A percentile compares a stretch with the other conserved stretches of the same genome.
Evolutionary conservation across 2,329 filamentous ascomycete species (phyloP).

Genomic region (Aspergillus felis): DNA sequence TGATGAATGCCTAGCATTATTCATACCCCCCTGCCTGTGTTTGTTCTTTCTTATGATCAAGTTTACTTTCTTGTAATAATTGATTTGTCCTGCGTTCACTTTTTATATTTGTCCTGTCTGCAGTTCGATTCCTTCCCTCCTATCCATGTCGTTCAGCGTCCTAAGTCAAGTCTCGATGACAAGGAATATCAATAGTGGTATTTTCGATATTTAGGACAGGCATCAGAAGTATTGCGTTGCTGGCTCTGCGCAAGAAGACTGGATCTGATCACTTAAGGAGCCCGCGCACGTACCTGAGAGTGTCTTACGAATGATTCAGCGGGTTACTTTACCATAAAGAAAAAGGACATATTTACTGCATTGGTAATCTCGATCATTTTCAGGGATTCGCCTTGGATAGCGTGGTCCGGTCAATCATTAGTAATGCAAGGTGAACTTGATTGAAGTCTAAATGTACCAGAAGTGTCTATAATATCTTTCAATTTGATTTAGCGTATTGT

Average conservation of each 20-base stretch:
- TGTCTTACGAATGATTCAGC: no score
- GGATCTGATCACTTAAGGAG: background rate
- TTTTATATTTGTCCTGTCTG: background rate
- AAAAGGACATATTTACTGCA: background rate
- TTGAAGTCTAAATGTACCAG: background rate
- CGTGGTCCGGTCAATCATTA: no score
- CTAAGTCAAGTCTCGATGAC: background rate
- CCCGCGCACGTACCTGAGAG: background rate
- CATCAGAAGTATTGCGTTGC: background rate
- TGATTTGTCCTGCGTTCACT: background rate
- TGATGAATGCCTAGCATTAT: conserved; percentile 9
- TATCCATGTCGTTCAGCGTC: background rate
- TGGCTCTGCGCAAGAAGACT: background rate
- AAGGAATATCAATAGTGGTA: background rate
- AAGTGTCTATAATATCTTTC: background rate
- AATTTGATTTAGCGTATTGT: background rate
- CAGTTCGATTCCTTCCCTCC: background rate
- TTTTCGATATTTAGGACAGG: background rate
- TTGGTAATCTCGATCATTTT: background rate
- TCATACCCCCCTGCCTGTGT: conserved; percentile 10
- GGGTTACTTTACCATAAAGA: background rate
- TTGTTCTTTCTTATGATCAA: background rate
- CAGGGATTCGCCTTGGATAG: background rate
- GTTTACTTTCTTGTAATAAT: conserved; percentile 1
- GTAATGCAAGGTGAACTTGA: background rate